A percentile compares a stretch with the other conserved stretches of the same genome.
Conservation (phyloP, 345 rosid genomes). For the Rhodamnia rubescens region DNA sequence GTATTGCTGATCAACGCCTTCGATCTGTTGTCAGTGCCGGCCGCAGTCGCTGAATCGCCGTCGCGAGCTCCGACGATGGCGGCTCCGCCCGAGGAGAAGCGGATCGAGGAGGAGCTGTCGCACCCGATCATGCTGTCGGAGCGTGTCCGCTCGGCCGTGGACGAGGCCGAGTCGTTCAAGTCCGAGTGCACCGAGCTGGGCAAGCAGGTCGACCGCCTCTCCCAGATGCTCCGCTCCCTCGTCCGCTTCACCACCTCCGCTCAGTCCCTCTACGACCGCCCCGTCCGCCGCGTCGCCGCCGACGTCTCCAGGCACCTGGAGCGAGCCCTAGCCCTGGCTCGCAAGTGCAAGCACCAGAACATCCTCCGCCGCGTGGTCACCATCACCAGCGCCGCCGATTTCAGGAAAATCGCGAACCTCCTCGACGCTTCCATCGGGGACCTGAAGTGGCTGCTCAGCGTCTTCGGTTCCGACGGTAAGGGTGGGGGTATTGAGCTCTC, state of each 20-base stretch:
- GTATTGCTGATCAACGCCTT: neutral
- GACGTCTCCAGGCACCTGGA: constrained; percentile 8
- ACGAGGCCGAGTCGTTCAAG: constrained; percentile 46
- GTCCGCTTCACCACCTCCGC: constrained; percentile 33
- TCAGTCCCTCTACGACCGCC: constrained; percentile 6
- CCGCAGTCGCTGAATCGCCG: neutral
- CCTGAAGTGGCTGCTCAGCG: constrained; percentile 8
- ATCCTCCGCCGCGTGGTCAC: constrained; percentile 9
- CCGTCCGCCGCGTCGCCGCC: constrained; percentile 11
- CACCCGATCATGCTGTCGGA: constrained; percentile 37
- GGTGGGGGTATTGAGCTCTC: constrained; percentile 2
- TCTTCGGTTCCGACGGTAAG: neutral
- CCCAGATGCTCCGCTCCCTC: constrained; percentile 51
- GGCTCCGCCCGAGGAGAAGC: constrained; percentile 33
- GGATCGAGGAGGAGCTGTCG: constrained; percentile 49
- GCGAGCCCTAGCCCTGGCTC: constrained; percentile 6
- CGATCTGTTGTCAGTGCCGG: neutral
- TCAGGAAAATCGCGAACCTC: constrained; percentile 1
- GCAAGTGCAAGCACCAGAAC: constrained; percentile 4
- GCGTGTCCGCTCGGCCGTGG: constrained; percentile 39
- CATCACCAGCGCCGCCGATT: constrained; percentile 9
- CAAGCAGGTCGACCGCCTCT: constrained; percentile 47
- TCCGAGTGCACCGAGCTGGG: constrained; percentile 46
- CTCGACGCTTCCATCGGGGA: constrained; percentile 10
- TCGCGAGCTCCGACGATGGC: neutral